Base-by-base conservation (phyloP, 768 basidiomycete species). In the Boletus subcaerulescens region DNA sequence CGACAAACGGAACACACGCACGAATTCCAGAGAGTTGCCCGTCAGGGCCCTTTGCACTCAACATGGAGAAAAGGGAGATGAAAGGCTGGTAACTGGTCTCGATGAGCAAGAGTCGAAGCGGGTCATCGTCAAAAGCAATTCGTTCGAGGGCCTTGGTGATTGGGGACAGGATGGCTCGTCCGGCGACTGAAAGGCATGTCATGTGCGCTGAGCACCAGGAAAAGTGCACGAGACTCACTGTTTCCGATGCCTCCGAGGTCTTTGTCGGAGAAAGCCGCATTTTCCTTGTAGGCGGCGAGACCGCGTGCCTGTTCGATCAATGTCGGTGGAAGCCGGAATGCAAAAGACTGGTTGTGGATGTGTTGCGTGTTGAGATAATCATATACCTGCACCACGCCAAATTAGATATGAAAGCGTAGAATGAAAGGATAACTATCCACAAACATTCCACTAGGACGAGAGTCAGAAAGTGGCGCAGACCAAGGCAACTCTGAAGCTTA, bases 81-180 rank as follows among this genome's bases (percentile, higher is more conserved):
- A 93, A 90, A 6, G 91, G 85, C 70, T 93, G 91, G 75, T 93
- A 93, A 53, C 89, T 88, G 10, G 86, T 84, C 73, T 87, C 83
- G 59, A 90, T 76, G 57, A 92, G 73, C 69, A 87, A 75, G 68
- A 94, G 77, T 62, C 89, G 86, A 48, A 93, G 81, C 35, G 89
- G 85, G 72, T 90, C 86, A 55, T 80, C 82, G 54, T 86, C 83
- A 74, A 86, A 89, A 17, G 86, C 81, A 70, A 95, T 86, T 56
- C 83, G 84, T 66, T 90, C 82, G 48, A 94, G 80, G 26, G 89
- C 81, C 47, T 68, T 76, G 55, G 91, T 74, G 68, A 94, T 81
- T 17, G 85, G 85, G 61, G 83, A 79, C 36, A 93, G 73, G 57
- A 91, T 74, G 18, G 91, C 85, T 59, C 87, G 85, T 11, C 89